Evolutionary conservation across 768 basidiomycete genomes (phyloP).

Genomic region (Kwoniella sp.): DNA sequence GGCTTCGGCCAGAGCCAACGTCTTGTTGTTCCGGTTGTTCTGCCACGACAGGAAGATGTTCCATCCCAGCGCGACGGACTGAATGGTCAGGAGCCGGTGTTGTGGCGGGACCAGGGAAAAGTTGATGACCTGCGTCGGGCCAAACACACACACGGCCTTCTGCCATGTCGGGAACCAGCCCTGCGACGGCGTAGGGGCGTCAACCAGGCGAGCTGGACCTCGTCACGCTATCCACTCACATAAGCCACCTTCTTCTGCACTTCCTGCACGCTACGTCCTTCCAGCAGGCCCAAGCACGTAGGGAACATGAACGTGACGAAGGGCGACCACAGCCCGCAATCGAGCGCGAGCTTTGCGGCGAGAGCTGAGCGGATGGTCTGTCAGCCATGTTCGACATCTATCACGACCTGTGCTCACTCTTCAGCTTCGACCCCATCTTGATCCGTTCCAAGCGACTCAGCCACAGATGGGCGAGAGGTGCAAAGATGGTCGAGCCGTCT

Average conservation of each 20-base stretch:
- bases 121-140: slow-evolving; percentile 46
- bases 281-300: slow-evolving; percentile 36
- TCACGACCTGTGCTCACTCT: slow-evolving; percentile 17
- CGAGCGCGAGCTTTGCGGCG: slow-evolving; percentile 23
- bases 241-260: slow-evolving; percentile 38
- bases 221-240: slow-evolving; percentile 19
- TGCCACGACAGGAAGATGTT: slow-evolving; percentile 47
- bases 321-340: slow-evolving; percentile 40
- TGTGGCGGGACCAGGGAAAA: slow-evolving; percentile 41
- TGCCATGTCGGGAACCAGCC: slow-evolving; percentile 38
- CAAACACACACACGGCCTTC: slow-evolving; percentile 37
- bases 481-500: slow-evolving; percentile 45
- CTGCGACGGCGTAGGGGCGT: neutral
- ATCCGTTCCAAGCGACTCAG: slow-evolving; percentile 30
- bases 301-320: slow-evolving; percentile 42
- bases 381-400: neutral
- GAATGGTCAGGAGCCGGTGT: slow-evolving; percentile 39
- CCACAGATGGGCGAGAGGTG: slow-evolving; percentile 47
- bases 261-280: slow-evolving; percentile 34
- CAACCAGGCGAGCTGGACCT: neutral
- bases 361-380: slow-evolving; percentile 18
- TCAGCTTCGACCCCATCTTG: slow-evolving; percentile 16
- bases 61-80: slow-evolving; percentile 45
- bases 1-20: slow-evolving; percentile 18
- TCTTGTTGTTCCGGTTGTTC: slow-evolving; percentile 37